phyloP scores from a whole-genome alignment of 148 eudicot species.

The Rhododendron kiyosumense region DNA sequence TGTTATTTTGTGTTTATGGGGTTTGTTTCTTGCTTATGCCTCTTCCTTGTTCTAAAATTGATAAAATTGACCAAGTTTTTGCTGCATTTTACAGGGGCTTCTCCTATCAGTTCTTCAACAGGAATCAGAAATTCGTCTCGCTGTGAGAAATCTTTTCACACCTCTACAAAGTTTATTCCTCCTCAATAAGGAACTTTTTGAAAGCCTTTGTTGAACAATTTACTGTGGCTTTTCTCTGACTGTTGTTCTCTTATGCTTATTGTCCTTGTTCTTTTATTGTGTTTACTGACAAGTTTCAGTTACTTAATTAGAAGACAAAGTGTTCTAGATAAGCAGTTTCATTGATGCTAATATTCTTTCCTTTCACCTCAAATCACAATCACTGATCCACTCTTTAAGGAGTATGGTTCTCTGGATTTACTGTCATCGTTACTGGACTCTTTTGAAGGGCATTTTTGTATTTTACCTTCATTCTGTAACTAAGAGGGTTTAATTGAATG shows the following conservation, averaged over 20 bases:
- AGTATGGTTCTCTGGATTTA: neutral
- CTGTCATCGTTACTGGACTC: neutral
- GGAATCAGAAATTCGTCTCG: constrained; percentile 71
- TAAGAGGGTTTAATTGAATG: neutral
- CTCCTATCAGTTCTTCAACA: constrained; percentile 76
- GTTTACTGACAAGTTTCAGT: neutral
- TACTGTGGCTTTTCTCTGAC: neutral
- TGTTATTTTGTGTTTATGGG: neutral
- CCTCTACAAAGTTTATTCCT: neutral
- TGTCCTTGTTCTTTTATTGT: neutral
- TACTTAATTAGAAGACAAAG: neutral
- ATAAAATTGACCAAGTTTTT: neutral
- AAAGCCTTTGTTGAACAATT: neutral
- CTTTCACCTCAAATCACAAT: neutral
- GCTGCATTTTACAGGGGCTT: constrained; percentile 54
- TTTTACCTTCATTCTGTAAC: neutral
- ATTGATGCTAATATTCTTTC: neutral
- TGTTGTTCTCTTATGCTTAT: constrained; percentile 1
- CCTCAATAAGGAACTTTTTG: neutral
- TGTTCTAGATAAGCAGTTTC: neutral
- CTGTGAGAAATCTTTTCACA: constrained; percentile 42
- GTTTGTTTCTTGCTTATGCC: neutral
- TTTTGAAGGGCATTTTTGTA: neutral
- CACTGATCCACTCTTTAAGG: neutral
- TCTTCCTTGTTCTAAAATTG: neutral